Base-by-base conservation (phyloP, 768 basidiomycete genomes). In the Termitomyces sp. region DNA sequence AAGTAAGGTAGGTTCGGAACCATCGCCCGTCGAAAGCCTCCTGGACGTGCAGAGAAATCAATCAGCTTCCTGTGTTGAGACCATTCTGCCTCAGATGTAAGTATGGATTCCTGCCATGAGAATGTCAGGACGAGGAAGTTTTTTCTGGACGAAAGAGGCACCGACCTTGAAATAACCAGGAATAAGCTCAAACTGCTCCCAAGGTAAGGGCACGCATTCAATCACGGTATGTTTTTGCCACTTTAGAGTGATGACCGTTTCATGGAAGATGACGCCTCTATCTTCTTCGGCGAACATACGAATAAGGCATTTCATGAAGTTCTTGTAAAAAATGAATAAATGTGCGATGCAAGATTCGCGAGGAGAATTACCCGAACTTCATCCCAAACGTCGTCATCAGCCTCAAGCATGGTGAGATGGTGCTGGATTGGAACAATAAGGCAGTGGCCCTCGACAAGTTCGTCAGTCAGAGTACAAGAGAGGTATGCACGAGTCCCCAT, bases 1-100 rank as follows among this genome's bases (percentile, higher is more conserved):
- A 99, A 99, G 72, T 99, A 99, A 1, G 97, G 97, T 32, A 99
- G 74, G 66, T 98, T 97, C 3, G 95, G 87, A 11, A 99, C 96
- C 89, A 99, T 91, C 26, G 92, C 86, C 0, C 96, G 83, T 43
- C 95, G 80, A 77, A 98, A 98, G 3, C 96, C 96, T 18, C 96
- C 95, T 1, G 93, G 91, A 4, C 93, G 79, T 9, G 85, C 75
- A 3, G 91, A 83, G 69, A 99, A 99, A 71, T 96, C 92, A 63
- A 99, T 98, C 52, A 98, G 75, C 67, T 98, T 98, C 70, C 92
- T 94, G 75, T 99, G 95, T 66, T 97, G 94, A 6, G 95, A 94
- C 97, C 97, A 99, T 74, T 98, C 97, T 6, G 88, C 81, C 69
- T 98, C 97, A 2, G 94, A 95, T 43, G 88, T 80, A 18, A 95